Base-by-base conservation (phyloP, 345 rosid species). In the Barbarea vulgaris region DNA sequence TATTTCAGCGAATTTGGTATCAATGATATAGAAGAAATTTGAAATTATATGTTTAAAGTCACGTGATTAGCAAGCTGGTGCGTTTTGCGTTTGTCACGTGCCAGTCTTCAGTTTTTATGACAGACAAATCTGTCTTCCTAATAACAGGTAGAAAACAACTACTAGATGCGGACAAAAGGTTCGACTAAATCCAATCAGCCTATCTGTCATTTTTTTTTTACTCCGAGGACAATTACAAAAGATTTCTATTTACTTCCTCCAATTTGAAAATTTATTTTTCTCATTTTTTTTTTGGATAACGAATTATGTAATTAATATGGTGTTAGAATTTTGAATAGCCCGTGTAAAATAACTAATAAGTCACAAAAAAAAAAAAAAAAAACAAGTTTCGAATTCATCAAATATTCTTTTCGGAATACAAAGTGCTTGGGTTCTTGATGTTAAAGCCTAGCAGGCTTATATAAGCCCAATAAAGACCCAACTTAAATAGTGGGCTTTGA, bases 121-220 rank as follows among this genome's bases (percentile, higher is more conserved):
- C 77, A 64, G 42, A 27, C 70, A 53, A 11, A 36, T 63, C n/a
- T 28, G 37, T 28, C 60, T 73, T 44, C 34, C 19, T 9, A 28
- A 73, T n/a, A n/a, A n/a, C 70, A 41, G 64, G 71, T 54, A 64
- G 33, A 63, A 63, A 64, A 73, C 70, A 64, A 54, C 30, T 30
- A 55, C n/a, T n/a, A 55, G 28, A 22, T 73, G 50, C 57, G 0
- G 57, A 55, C 77, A 64, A 74, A 62, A 57, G 57, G n/a, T 41
- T 66, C 17, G 17, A 57, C 44, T 22, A 12, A 24, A 46, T 65
- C 72, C 78, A 66, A 55, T 74, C 72, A 55, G 66, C 67, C 65
- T 27, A 64, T 56, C 60, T 47, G 67, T 57, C 41, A 56, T 17
- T 25, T 17, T 66, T 65, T 51, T n/a, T n/a, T n/a, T n/a, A 65